Evolutionary conservation across 768 basidiomycete genomes (phyloP), one percentile per base, ranked within the genome.

Genomic region (Calvatia gigantea): DNA sequence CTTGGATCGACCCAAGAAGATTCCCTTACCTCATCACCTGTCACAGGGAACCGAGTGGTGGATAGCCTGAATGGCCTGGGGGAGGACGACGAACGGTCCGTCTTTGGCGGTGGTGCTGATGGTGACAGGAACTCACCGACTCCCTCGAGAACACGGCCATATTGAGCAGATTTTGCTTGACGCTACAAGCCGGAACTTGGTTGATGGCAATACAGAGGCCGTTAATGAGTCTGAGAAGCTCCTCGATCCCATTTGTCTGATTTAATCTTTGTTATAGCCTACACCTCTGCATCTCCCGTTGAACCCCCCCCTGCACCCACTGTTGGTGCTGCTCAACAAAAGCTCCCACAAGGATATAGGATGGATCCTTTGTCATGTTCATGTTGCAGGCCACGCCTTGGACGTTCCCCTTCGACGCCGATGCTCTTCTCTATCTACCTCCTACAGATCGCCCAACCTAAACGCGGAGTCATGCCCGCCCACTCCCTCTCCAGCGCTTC

Each of bases 371-470:
- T 58, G 46, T 79, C 9, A 35, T 75, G 7, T 71, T 76, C 12
- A 79, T 77, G 0, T 49, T 70, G 11, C 83, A 75, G 61, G 65
- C 70, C 43, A 72, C 75, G 62, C 54, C 75, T 48, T 73, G 76
- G 65, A 71, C 67, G 6, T 83, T 84, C 69, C 89, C 89, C 0
- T 91, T 92, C 72, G 79, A 80, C 15, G 68, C 73, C 37, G 66
- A 77, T 17, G 66, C 78, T 4, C 89, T 87, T 0, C 69, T 91
- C 62, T 90, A 69, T 90, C 1, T 89, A 76, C 68, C 91, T 91
- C 75, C 75, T 76, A 46, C 90, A 91, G 64, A 73, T 64, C 1
- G 71, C 89, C 5, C 71, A 77, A 46, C 67, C 89, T 8, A 65
- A 68, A 12, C 51, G 57, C 23, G 61, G 70, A 27, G 54, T 62